Conservation (phyloP, 441 rosid genomes). For the Brassica hybrid region DNA sequence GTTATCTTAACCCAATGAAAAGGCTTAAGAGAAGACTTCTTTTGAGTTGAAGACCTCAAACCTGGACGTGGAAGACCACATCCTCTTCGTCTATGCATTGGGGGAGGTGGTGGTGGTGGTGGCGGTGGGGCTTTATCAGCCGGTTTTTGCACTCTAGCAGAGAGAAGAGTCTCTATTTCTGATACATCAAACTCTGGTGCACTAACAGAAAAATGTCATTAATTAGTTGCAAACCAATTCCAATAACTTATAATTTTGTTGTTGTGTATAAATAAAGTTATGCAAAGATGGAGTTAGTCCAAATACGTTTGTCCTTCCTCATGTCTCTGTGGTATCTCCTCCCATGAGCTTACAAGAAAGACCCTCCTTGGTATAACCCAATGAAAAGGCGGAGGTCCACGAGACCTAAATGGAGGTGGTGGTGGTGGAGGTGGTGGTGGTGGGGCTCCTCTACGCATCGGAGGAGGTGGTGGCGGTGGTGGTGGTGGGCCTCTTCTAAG, state of each 20-base stretch:
- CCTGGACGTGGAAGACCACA: conserved; percentile 61
- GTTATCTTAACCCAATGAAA: conserved; percentile 97
- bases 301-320: background rate
- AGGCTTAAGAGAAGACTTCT: conserved; percentile 90
- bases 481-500: conserved; percentile 24
- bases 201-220: background rate
- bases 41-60: conserved; percentile 47
- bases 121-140: conserved; percentile 1
- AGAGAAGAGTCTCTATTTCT: background rate
- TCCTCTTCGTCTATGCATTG: conserved; percentile 2
- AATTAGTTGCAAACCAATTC: background rate
- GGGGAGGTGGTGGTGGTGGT: conserved; percentile 27
- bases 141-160: background rate
- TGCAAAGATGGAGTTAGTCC: background rate
- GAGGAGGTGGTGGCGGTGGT: conserved; percentile 56
- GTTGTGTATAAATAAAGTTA: background rate
- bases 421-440: conserved; percentile 37
- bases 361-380: background rate
- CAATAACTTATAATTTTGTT: background rate
- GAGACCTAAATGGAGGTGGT: conserved; percentile 43
- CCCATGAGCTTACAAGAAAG: background rate
- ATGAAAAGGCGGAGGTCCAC: background rate
- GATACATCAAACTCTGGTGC: conserved; percentile 1
- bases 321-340: background rate
- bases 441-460: conserved; percentile 37